These are phyloP conservation scores for Potentilla sterilis DNA, from an alignment of 306 rosid species.

Conservation along the genomic window DNA sequence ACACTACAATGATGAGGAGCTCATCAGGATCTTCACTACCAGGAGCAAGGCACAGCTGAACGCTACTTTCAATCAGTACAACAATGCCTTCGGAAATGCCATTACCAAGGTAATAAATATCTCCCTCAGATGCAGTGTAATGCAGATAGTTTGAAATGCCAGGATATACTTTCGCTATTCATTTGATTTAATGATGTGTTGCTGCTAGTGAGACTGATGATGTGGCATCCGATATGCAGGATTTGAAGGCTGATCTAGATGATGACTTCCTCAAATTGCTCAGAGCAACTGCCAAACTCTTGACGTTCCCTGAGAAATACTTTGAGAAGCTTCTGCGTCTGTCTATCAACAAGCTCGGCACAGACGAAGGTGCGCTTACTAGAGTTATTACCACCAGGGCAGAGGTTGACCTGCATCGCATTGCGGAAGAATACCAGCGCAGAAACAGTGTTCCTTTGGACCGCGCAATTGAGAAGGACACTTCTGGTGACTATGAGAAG, in stretches of 20 bases:
- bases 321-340: constrained; percentile 56
- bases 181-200: not conserved
- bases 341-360: constrained; percentile 71
- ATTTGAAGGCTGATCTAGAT: constrained; percentile 60
- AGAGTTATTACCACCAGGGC: constrained; percentile 84
- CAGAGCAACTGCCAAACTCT: constrained; percentile 60
- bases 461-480: constrained; percentile 57
- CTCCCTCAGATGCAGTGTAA: not conserved
- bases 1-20: constrained; percentile 58
- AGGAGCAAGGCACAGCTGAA: constrained; percentile 72
- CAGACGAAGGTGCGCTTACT: constrained; percentile 78
- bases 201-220: constrained; percentile 24
- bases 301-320: constrained; percentile 73
- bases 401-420: constrained; percentile 73
- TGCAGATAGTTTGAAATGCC: not conserved
- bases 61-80: constrained; percentile 69
- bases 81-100: constrained; percentile 62
- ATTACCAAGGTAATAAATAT: constrained; percentile 55
- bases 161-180: not conserved
- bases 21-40: constrained; percentile 67
- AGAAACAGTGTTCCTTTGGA: constrained; percentile 76
- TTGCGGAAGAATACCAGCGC: constrained; percentile 71
- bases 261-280: constrained; percentile 67
- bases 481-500: constrained; percentile 69
- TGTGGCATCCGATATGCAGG: constrained; percentile 46